Conservation (phyloP, 345 rosid species). For the Salix brachista region DNA sequence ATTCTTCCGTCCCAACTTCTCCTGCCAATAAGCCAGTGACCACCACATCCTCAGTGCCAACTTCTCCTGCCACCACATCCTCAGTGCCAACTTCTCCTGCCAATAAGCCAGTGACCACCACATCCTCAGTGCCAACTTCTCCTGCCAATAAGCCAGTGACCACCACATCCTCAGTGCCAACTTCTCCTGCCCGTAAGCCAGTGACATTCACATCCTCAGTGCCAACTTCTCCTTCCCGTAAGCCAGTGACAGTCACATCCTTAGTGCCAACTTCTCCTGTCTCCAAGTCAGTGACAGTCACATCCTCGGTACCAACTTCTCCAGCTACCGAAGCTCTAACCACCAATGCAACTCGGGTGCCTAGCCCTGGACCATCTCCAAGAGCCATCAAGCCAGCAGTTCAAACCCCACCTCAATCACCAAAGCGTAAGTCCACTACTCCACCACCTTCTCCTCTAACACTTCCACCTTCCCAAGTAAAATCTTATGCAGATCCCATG, state of each 20-base stretch:
- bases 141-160: not conserved
- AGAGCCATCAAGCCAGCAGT: conserved; percentile 20
- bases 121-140: conserved; percentile 9
- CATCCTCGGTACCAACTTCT: conserved; percentile 7
- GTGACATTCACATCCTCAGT: not conserved
- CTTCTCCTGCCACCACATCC: conserved; percentile 2
- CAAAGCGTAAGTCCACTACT: conserved; percentile 33
- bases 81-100: conserved; percentile 12
- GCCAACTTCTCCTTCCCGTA: conserved; percentile 6
- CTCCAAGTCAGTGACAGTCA: conserved; percentile 14
- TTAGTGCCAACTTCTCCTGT: conserved; percentile 38
- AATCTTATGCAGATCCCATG: conserved; percentile 25
- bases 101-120: not conserved
- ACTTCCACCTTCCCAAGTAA: conserved; percentile 67
- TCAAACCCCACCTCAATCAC: conserved; percentile 39
- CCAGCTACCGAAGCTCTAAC: not conserved
- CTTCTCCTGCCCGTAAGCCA: not conserved
- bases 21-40: not conserved
- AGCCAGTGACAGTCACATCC: conserved; percentile 1
- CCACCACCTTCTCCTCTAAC: conserved; percentile 68
- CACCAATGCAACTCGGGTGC: not conserved
- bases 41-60: conserved; percentile 5
- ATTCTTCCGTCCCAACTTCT: conserved; percentile 11
- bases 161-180: not conserved
- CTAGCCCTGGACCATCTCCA: conserved; percentile 20